Conservation (phyloP, 140 eudicot species). For the Anethum foeniculum region DNA sequence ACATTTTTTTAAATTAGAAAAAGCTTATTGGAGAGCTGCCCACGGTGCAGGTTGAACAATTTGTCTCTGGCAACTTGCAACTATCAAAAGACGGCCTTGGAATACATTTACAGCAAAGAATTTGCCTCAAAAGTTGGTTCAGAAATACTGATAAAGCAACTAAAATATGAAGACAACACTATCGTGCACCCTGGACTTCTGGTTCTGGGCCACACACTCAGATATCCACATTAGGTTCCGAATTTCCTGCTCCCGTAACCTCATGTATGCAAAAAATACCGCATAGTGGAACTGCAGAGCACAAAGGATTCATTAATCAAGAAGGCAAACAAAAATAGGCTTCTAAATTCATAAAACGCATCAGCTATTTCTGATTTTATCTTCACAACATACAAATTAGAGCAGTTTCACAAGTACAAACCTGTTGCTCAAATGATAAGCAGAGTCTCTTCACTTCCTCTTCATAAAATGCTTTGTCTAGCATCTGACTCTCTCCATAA, state of each 20-base stretch:
- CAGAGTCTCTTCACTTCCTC: conserved; percentile 97
- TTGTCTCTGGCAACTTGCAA: not conserved
- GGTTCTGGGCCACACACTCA: conserved; percentile 97
- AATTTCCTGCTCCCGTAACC: conserved; percentile 93
- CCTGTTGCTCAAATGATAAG: conserved; percentile 94
- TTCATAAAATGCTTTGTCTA: conserved; percentile 91
- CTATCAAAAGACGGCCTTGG: not conserved
- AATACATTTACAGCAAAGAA: not conserved
- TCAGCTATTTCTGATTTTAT: not conserved
- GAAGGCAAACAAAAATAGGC: not conserved
- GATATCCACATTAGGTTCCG: conserved; percentile 99
- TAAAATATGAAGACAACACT: conserved; percentile 93
- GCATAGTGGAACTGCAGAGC: conserved; percentile 81
- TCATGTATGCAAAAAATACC: conserved; percentile 91
- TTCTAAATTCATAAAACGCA: not conserved
- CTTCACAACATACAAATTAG: not conserved
- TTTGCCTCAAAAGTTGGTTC: conserved; percentile 7
- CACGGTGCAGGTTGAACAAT: not conserved
- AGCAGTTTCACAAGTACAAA: conserved; percentile 19
- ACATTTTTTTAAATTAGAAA: not conserved
- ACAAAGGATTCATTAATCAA: not conserved
- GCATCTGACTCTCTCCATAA: conserved; percentile 96
- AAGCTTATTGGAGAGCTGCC: conserved; percentile 19
- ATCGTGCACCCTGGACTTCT: conserved; percentile 90
- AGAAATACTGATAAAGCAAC: not conserved